phyloP scores from a whole-genome alignment of 805 yeast genomes.

The Candida vaughaniae region DNA sequence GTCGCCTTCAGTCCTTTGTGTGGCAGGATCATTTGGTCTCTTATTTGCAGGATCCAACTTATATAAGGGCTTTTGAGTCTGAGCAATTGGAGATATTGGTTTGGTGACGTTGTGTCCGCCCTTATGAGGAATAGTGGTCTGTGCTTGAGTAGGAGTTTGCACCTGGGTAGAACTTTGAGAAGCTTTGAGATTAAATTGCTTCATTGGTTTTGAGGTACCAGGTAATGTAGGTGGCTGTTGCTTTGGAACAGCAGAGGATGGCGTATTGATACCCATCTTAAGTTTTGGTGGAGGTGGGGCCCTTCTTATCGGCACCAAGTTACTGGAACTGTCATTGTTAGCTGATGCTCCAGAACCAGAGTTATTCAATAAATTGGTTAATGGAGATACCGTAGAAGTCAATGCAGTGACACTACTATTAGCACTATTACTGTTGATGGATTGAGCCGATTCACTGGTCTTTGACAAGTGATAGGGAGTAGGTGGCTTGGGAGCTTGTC shows the following conservation, averaged over 20 bases:
- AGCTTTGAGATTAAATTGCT: slow-evolving; percentile 11
- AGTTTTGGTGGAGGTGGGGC: slow-evolving; percentile 56
- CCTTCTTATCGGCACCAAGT: slow-evolving; percentile 47
- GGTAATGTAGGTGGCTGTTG: slow-evolving; percentile 34
- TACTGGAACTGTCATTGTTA: too few species aligned
- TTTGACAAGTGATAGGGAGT: slow-evolving; percentile 37
- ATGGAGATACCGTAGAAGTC: slow-evolving; percentile 28
- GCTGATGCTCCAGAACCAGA: slow-evolving; percentile 14
- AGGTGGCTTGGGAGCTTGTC: slow-evolving; percentile 47
- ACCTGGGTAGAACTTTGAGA: too few species aligned
- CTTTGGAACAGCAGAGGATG: slow-evolving; percentile 21
- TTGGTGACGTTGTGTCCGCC: slow-evolving; percentile 3
- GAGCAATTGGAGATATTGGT: slow-evolving; percentile 1
- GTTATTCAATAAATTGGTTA: slow-evolving; percentile 28
- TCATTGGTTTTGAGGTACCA: slow-evolving; percentile 5
- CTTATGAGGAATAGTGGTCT: background rate
- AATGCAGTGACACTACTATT: background rate
- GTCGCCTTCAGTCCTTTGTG: background rate
- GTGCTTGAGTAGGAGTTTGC: background rate
- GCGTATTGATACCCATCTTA: slow-evolving; percentile 10
- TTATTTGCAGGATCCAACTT: background rate
- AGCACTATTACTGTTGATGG: background rate
- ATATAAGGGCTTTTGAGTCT: background rate
- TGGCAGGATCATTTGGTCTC: background rate
- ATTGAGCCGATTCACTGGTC: slow-evolving; percentile 1